Evolutionary conservation across 805 yeast genomes (phyloP), one percentile per base, ranked within the genome.

Genomic region (Cyberlindnera misumaiensis): DNA sequence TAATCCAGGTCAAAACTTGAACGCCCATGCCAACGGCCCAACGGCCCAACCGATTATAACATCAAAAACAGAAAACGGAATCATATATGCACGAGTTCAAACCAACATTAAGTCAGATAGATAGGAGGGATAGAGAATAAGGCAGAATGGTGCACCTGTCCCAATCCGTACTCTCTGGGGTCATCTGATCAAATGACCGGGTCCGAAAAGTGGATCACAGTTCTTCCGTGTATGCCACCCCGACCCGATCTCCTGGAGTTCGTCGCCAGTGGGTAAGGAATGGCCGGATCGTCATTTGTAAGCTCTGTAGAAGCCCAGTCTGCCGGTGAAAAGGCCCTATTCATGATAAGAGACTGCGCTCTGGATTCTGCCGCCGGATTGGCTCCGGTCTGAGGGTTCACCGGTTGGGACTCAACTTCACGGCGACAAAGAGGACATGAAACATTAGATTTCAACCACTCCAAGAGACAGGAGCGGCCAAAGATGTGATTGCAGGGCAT

Each of bases 401-500:
- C 20, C 4, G 49, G 43, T 22, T 41, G 43, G 9, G 53, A 36
- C 30, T 48, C 52, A n/a, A 47, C 48, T 15, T 49, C 53, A 28
- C 47, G 41, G 11, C 55, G 51, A 55, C 97, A 89, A 32, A 90
- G 59, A 0, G 97, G 97, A 58, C 97, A 89, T 3, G 48, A 39
- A 33, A 34, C 39, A 17, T 42, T 38, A 8, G 40, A 26, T n/a
- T 5, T 72, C 30, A 89, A 71, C 97, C 97, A 90, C 51, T 83
- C 85, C 35, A 68, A 70, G 16, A 89, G 64, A 60, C 97, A 89
- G 8, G 79, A 73, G 42, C 78, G 71, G 6, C 97, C 97, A 66
- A 90, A 90, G 0, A 80, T 58, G 56, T 89, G 97, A 4, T 77
- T 76, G 58, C 97, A 89, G 0, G 95, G 93, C 77, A 89, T 69